Conservation (phyloP, 1,284 basidiomycete genomes). For the Hypsizygus ulmarius region DNA sequence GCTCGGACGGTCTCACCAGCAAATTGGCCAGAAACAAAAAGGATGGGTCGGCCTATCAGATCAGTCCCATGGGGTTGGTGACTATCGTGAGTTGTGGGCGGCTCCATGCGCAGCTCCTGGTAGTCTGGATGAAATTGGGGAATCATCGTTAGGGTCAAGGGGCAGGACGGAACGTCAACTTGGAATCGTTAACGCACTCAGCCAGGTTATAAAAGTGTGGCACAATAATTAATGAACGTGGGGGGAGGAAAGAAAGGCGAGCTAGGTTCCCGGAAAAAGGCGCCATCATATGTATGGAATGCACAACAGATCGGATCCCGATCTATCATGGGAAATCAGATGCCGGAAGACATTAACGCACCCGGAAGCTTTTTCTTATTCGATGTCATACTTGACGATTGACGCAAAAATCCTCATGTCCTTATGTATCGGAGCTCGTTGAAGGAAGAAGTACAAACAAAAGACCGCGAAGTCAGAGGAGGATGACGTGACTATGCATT, state of each 20-base stretch:
- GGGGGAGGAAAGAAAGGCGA: constrained; percentile 5
- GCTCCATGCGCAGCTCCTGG: constrained; percentile 10
- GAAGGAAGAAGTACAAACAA: no score
- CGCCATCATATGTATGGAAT: constrained; percentile 11
- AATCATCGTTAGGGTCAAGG: constrained; percentile 10
- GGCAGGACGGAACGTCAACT: constrained; percentile 4
- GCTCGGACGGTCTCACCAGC: constrained; percentile 55
- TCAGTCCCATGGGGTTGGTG: constrained; percentile 26
- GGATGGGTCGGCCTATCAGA: constrained; percentile 44
- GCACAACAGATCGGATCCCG: constrained; percentile 11
- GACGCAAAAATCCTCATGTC: no score
- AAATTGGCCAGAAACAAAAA: constrained; percentile 58
- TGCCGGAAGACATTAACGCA: background rate
- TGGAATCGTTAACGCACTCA: constrained; percentile 1
- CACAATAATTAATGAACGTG: constrained; percentile 11
- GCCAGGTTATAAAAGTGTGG: constrained; percentile 13
- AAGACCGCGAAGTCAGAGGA: no score
- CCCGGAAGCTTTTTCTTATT: no score
- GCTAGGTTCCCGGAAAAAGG: constrained; percentile 20
- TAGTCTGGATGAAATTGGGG: constrained; percentile 15
- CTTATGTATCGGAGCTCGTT: no score
- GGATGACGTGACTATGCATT: no score
- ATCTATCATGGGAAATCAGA: constrained; percentile 15
- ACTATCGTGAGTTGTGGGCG: constrained; percentile 9
- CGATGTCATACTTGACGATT: no score